Evolutionary conservation across 2,329 filamentous ascomycete genomes (phyloP), one percentile per base, ranked within the genome.

Genomic region (Aspergillus glaucus): DNA sequence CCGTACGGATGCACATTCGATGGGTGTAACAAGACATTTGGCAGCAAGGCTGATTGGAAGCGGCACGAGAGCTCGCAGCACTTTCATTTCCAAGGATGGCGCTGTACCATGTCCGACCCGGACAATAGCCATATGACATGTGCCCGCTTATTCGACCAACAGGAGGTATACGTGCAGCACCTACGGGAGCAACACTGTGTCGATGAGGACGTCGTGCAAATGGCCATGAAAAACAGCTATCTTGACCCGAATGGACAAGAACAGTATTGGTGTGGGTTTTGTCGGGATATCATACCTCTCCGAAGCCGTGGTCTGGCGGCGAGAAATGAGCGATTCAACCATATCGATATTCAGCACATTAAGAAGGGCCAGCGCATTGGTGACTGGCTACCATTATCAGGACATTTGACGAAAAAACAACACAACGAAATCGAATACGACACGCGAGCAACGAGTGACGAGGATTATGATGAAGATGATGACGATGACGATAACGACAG

Each of bases 1-100:
- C 91, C 89, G 0, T 95, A 92, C 54, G 84, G 83, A 10, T 96
- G 91, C 66, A 95, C 89, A 0, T 87, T 84, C 54, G 68, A 75
- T 7, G 68, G 72, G 26, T 95, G 91, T 61, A 66, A 70, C 44
- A 90, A 88, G 61, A 75, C 64, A 0, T 95, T 95, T 57, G 91
- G 91, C n/a, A 91, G 87, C 66, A 95, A 95, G 63, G 91, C 89
- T 50, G 91, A 96, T 67, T 96, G 83, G 91, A 95, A 94, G 64
- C 82, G 91, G 1, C 91, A 96, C 61, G 92, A 96, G 62, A 86
- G 82, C 55, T 82, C 80, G 14, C 86, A 92, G 60, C 90, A 95
- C 64, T 82, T 80, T 52, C 80, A 86, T 50, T 66, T 79, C 5
- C 85, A 90, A 60, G 77, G 78, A 43, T 95, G 87, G 83, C 80